Conservation (phyloP, 768 basidiomycete species). For the Phylloporus scabripes region DNA sequence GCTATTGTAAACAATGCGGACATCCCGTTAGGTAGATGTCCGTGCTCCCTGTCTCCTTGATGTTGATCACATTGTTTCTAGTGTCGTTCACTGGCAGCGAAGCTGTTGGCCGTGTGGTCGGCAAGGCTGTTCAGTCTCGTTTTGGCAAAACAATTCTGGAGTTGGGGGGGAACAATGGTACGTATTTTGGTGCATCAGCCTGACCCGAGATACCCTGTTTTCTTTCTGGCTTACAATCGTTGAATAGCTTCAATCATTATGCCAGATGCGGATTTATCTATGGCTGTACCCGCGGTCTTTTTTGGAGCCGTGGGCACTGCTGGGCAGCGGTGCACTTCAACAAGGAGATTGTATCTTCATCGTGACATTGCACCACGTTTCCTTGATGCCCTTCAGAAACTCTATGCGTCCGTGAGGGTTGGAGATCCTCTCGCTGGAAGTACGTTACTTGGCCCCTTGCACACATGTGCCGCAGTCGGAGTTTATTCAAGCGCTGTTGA, state of each 20-base stretch:
- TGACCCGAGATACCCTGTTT: slow-evolving; percentile 16
- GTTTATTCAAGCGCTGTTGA: slow-evolving; percentile 59
- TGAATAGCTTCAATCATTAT: slow-evolving; percentile 80
- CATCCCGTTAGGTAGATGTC: slow-evolving; percentile 67
- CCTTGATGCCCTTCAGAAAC: slow-evolving; percentile 63
- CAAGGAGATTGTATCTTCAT: slow-evolving; percentile 86
- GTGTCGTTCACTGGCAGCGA: slow-evolving; percentile 97
- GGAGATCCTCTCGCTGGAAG: slow-evolving; percentile 77
- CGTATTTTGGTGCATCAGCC: slow-evolving; percentile 19
- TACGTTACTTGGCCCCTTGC: slow-evolving; percentile 85
- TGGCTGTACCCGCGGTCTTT: slow-evolving; percentile 87
- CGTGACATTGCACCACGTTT: slow-evolving; percentile 70
- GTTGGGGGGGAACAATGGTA: slow-evolving; percentile 94
- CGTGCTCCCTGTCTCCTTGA: slow-evolving; percentile 1
- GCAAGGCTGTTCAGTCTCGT: slow-evolving; percentile 76
- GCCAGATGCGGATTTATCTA: slow-evolving; percentile 86
- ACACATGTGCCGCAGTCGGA: slow-evolving; percentile 62
- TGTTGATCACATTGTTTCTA: slow-evolving; percentile 25
- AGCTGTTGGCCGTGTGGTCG: slow-evolving; percentile 78
- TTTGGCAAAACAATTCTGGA: slow-evolving; percentile 91
- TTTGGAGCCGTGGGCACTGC: slow-evolving; percentile 90
- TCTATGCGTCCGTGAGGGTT: slow-evolving; percentile 66
- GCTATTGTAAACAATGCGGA: slow-evolving; percentile 66
- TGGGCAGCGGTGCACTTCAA: slow-evolving; percentile 81
- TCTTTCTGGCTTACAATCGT: slow-evolving; percentile 11